Evolutionary conservation across 2,329 filamentous ascomycete species (phyloP), one percentile per base, ranked within the genome.

Genomic region (Aplosporella prunicola): DNA sequence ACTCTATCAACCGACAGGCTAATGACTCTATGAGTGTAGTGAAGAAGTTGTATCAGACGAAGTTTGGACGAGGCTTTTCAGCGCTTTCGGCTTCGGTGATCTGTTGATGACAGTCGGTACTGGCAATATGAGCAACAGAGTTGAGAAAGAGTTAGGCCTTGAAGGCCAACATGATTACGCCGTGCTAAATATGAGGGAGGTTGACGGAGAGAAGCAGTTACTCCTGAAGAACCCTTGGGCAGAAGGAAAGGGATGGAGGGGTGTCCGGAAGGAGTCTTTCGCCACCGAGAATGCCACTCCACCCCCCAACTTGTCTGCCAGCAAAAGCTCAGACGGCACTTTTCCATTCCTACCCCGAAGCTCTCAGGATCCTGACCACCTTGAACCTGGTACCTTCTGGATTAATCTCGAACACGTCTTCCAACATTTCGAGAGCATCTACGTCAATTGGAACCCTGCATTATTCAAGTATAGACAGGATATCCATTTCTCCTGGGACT

Each of bases 191-290:
- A 69, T 98, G 56, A 74, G 71, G 47, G 78, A 83, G 43, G 67
- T 67, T 2, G 68, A 71, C 4, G 73, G 73, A 1, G 74, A 74
- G 44, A 75, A 78, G 16, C 71, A 80, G 35, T 67, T 96, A 35
- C 69, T 95, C 0, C 73, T 98, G 45, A 98, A 98, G 61, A 98
- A 98, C 51, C 91, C 91, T 2, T 98, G 91, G 91, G 82, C 82
- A 35, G 79, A 88, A 52, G 86, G 85, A 3, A 76, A 79, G 28
- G 72, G 78, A 5, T 87, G 81, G 81, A 78, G 74, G 45, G 80
- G 76, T 24, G 68, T 20, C 8, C 29, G 29, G 13, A 24, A 15
- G 14, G 23, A 18, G 13, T 35, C 33, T 9, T 26, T 9, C 7
- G 15, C 33, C 5, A 22, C 25, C 9, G 33, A 35, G 4, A 24